A percentile compares a stretch with the other conserved stretches of the same genome.
Evolutionary conservation across 2,329 filamentous ascomycete species (phyloP).

Genomic region (Colletotrichum sojae): DNA sequence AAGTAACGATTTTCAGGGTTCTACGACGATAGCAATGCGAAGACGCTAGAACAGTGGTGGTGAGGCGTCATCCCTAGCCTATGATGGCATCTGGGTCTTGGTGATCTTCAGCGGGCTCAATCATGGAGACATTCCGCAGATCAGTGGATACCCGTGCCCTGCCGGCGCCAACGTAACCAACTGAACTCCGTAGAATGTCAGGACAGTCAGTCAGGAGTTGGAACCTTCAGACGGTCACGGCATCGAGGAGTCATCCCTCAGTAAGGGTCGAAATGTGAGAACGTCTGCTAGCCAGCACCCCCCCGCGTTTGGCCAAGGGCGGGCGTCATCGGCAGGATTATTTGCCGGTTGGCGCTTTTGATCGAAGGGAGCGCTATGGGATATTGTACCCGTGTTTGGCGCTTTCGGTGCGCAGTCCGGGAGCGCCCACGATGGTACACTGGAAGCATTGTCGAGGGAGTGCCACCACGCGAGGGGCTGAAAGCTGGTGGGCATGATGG

Average conservation of each 20-base stretch:
- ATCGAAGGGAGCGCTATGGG: not conserved
- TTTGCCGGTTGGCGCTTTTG: not conserved
- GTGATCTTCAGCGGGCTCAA: slow-evolving; percentile 30
- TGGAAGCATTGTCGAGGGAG: not conserved
- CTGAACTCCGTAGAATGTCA: not conserved
- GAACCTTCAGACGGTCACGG: too few relatives aligned
- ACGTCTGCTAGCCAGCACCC: slow-evolving; percentile 25
- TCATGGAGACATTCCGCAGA: slow-evolving; percentile 28
- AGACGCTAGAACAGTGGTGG: not conserved
- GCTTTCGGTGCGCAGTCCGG: not conserved
- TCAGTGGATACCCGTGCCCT: slow-evolving; percentile 26
- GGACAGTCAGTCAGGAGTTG: not conserved
- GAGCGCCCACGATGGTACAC: not conserved
- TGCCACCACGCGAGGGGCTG: slow-evolving; percentile 17
- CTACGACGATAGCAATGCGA: not conserved
- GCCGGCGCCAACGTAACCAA: not conserved
- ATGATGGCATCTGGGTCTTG: slow-evolving; percentile 13
- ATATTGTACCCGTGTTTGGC: not conserved
- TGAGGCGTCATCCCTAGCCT: not conserved
- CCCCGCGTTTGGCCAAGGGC: slow-evolving; percentile 32
- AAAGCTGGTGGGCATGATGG: not conserved
- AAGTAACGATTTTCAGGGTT: not conserved
- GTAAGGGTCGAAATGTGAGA: slow-evolving; percentile 13
- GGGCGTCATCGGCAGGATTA: slow-evolving; percentile 22
- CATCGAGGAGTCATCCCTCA: not conserved